A percentile compares a stretch with the other conserved stretches of the same genome.
These are phyloP conservation scores for Tylopilus sp. DNA, from an alignment of 768 basidiomycete genomes.

Conservation along the genomic window DNA sequence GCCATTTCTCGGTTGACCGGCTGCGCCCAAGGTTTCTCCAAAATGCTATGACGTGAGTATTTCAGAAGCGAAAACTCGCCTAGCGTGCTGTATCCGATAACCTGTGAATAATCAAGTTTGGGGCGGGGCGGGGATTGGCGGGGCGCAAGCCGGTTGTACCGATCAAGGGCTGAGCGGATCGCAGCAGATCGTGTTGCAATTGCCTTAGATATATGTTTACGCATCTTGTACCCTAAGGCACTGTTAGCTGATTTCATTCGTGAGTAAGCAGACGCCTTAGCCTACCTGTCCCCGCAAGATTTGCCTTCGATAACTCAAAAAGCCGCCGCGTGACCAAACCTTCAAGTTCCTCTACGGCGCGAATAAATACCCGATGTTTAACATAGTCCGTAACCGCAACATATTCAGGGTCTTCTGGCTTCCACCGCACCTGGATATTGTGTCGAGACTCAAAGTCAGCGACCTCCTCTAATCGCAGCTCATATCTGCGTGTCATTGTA, in stretches of 20 bases:
- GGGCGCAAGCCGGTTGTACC: neutral
- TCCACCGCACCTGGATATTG: neutral
- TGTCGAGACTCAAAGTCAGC: neutral
- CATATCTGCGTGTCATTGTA: neutral
- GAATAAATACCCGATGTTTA: neutral
- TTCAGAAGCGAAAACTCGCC: neutral
- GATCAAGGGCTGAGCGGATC: neutral
- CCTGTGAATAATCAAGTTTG: neutral
- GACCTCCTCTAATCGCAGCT: neutral
- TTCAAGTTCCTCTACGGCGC: neutral
- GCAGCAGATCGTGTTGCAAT: neutral
- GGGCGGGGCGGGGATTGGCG: neutral
- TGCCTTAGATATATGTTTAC: neutral
- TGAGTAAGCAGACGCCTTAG: too few relatives aligned
- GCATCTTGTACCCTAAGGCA: neutral
- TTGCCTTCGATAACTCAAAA: neutral
- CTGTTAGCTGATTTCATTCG: too few relatives aligned
- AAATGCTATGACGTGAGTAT: neutral
- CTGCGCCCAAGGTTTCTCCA: neutral
- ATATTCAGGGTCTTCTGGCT: neutral
- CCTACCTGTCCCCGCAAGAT: neutral
- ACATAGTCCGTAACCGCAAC: neutral
- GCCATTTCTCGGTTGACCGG: neutral
- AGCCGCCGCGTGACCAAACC: neutral
- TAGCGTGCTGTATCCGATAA: neutral